Conservation (phyloP, 192 early-diverging fungal genomes). For the Kappamyces sp. region DNA sequence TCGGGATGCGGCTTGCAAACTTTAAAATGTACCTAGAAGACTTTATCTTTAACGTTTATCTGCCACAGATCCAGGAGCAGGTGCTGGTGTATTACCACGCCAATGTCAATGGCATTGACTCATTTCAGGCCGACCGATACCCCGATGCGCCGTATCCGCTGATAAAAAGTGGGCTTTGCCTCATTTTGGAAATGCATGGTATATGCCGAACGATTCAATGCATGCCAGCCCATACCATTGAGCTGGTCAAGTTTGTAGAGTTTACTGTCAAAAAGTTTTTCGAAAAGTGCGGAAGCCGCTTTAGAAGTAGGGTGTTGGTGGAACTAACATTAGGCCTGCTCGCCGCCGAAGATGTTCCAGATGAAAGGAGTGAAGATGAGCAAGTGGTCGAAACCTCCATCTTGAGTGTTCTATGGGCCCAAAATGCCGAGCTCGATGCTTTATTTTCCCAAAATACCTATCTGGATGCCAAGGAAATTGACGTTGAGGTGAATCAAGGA, state of each 20-base stretch:
- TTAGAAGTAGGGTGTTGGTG: slow-evolving; percentile 24
- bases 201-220: slow-evolving; percentile 53
- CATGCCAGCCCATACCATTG: slow-evolving; percentile 65
- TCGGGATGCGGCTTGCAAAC: slow-evolving; percentile 41
- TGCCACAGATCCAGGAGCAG: slow-evolving; percentile 80
- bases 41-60: slow-evolving; percentile 71
- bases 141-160: slow-evolving; percentile 54
- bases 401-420: slow-evolving; percentile 57
- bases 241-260: slow-evolving; percentile 67
- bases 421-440: slow-evolving; percentile 50
- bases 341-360: slow-evolving; percentile 24
- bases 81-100: slow-evolving; percentile 66
- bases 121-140: slow-evolving; percentile 36
- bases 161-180: slow-evolving; percentile 57
- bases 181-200: slow-evolving; percentile 55
- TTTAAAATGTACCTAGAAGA: slow-evolving; percentile 68
- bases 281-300: slow-evolving; percentile 53
- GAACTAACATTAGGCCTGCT: slow-evolving; percentile 11
- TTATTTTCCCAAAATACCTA: slow-evolving; percentile 43
- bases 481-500: slow-evolving; percentile 38
- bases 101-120: slow-evolving; percentile 57
- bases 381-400: slow-evolving; percentile 33
- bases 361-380: slow-evolving; percentile 30
- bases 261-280: slow-evolving; percentile 57
- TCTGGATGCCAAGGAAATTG: slow-evolving; percentile 18